These are phyloP conservation scores for Aureobasidium lini DNA, from an alignment of 2,329 filamentous ascomycete species.

Conservation along the genomic window DNA sequence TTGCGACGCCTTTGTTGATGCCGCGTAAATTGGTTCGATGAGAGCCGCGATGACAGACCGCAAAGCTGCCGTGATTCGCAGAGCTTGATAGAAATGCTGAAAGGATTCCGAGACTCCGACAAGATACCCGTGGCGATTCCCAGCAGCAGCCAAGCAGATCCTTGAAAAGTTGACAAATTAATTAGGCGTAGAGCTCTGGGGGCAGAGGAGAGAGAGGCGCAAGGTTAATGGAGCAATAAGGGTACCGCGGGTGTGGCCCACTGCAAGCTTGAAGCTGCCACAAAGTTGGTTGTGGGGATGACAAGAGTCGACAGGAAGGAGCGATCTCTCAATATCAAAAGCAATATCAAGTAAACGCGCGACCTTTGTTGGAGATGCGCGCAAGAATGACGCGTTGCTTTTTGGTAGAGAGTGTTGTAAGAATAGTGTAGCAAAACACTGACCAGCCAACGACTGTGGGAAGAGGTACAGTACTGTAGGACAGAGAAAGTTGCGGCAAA, in stretches of 20 bases:
- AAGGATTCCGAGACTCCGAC: background rate
- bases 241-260: constrained; percentile 10
- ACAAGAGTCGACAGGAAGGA: constrained; percentile 3
- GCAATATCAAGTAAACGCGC: constrained; percentile 9
- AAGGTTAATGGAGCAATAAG: constrained; percentile 12
- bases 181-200: background rate
- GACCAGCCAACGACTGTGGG: constrained; percentile 6
- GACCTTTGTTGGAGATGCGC: background rate
- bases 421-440: constrained; percentile 7
- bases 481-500: constrained; percentile 13
- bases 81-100: constrained; percentile 8
- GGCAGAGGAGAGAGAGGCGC: background rate
- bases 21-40: constrained; percentile 1
- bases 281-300: constrained; percentile 6
- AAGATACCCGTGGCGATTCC: background rate
- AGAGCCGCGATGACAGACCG: background rate
- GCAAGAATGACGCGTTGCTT: background rate
- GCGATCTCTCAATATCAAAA: constrained; percentile 11
- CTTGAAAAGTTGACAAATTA: constrained; percentile 11
- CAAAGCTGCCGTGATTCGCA: constrained; percentile 9
- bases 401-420: constrained; percentile 1
- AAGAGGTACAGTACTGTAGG: constrained; percentile 11
- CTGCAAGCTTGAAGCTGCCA: constrained; percentile 7
- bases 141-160: background rate
- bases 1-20: constrained; percentile 5